Evolutionary conservation across 495 filamentous ascomycete genomes (phyloP), one percentile per base, ranked within the genome.

Genomic region (Neurospora cerealis): DNA sequence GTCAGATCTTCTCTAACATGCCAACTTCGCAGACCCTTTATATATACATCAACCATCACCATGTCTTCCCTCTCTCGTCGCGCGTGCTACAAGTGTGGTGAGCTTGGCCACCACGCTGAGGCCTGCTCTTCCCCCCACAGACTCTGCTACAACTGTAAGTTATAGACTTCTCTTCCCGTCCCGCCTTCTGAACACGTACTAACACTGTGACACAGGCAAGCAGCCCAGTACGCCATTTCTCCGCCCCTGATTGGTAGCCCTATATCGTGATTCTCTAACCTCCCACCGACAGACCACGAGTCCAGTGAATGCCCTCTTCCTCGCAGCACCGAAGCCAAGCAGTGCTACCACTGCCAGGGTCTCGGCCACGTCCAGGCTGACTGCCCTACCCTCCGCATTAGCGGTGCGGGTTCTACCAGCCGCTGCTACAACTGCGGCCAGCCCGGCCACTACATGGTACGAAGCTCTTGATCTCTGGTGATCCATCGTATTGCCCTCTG

Each of bases 61-160:
- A 96, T 94, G 91, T 95, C 95, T 86, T 97, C 96, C 78, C 89
- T 98, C 81, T 95, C 94, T 82, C 93, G 96, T 83, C 93, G 96
- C 83, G 96, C 95, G 75, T 99, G 96, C 90, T 99, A 98, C 89
- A 99, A 99, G 87, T 99, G 96, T 88, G 96, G 96, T 85, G 97
- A 97, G 80, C 94, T 99, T 81, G 96, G 96, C 83, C 96, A 99
- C 86, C 98, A 96, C 82, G 96, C 96, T 78, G 96, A 99, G 88
- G 93, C 95, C 75, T 99, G 96, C 90, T 93, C 95, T 72, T 97
- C 94, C 54, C 91, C 94, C 69, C 94, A 98, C 87, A 91, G 96
- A 80, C 92, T 98, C 81, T 99, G 96, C 91, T 99, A 99, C 86
- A 99, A 99, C 87, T 99, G 96, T 95, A 78, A 17, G 80, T 60